These are phyloP conservation scores for Aegilops tauschii DNA, from an alignment of 176 grass and related monocot genomes.

Conservation along the genomic window DNA sequence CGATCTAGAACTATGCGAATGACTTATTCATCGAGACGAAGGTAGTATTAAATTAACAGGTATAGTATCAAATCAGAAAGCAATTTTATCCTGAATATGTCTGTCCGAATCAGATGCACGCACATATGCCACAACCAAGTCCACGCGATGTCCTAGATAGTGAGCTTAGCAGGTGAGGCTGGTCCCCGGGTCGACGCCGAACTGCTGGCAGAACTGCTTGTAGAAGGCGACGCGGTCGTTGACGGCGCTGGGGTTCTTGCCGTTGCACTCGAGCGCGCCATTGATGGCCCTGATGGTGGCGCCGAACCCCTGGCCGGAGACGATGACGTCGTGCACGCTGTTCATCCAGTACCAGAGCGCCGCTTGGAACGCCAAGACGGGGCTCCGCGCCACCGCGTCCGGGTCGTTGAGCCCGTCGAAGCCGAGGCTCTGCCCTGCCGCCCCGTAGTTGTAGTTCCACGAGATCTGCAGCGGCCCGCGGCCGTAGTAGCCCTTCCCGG, in stretches of 20 bases:
- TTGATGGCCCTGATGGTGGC: constrained; percentile 64
- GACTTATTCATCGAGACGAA: no score
- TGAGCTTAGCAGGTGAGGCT: constrained; percentile 62
- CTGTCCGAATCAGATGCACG: neutral
- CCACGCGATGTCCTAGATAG: no score
- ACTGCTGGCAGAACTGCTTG: constrained; percentile 70
- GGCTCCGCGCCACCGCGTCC: constrained; percentile 66
- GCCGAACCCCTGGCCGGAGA: constrained; percentile 56
- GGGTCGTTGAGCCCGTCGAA: constrained; percentile 78
- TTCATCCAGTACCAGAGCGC: constrained; percentile 88
- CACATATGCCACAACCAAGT: neutral
- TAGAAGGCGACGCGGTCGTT: constrained; percentile 60
- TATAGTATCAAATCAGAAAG: no score
- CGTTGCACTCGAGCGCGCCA: constrained; percentile 64
- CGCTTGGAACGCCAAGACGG: constrained; percentile 58
- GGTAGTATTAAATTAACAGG: no score
- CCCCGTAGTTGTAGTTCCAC: constrained; percentile 94
- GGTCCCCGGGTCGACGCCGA: constrained; percentile 68
- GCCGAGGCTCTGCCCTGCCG: constrained; percentile 71
- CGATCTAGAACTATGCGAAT: no score
- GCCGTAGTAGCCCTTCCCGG: constrained; percentile 77
- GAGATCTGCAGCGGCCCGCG: constrained; percentile 77
- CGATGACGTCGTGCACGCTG: constrained; percentile 48
- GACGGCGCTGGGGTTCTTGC: constrained; percentile 47
- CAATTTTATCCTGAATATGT: neutral